Evolutionary conservation across 2,329 filamentous ascomycete species (phyloP).

Genomic region (Sphaerulina musiva): DNA sequence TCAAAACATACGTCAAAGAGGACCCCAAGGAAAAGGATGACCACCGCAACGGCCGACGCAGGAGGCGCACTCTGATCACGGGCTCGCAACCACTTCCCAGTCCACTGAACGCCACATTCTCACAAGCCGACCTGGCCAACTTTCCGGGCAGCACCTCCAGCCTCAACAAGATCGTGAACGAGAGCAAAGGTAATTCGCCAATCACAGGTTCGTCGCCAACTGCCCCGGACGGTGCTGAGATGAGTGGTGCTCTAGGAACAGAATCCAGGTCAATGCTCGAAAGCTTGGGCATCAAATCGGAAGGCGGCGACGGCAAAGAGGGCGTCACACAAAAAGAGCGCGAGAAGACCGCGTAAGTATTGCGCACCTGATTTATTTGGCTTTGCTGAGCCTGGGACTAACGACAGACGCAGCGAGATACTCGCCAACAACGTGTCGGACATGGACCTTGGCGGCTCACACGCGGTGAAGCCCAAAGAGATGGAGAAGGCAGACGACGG

Average conservation of each 20-base stretch:
- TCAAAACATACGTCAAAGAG: conserved; percentile 89
- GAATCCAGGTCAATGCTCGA: conserved; percentile 53
- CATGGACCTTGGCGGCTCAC: conserved; percentile 78
- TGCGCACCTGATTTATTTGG: conserved; percentile 7
- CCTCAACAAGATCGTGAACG: conserved; percentile 76
- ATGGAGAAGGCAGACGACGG: conserved; percentile 50
- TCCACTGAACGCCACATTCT: conserved; percentile 87
- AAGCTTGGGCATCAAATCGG: conserved; percentile 47
- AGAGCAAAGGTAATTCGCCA: conserved; percentile 53
- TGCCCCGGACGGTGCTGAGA: conserved; percentile 44
- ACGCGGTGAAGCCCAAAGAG: conserved; percentile 53
- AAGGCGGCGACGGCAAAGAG: conserved; percentile 17
- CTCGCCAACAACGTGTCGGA: conserved; percentile 89
- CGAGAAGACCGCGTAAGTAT: conserved; percentile 85
- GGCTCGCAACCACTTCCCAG: conserved; percentile 94
- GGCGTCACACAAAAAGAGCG: conserved; percentile 63
- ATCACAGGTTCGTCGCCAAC: conserved; percentile 38
- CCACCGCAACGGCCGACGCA: conserved; percentile 81
- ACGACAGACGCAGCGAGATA: conserved; percentile 52
- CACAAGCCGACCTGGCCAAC: conserved; percentile 61
- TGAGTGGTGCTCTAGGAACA: conserved; percentile 49
- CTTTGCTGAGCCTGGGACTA: conserved; percentile 23
- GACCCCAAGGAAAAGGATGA: conserved; percentile 69
- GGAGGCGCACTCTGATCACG: conserved; percentile 88
- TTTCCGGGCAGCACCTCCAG: conserved; percentile 59